These are phyloP conservation scores for Aureococcus anophagefferens DNA, from an alignment of 108 stramenopile species.

Conservation along the genomic window DNA sequence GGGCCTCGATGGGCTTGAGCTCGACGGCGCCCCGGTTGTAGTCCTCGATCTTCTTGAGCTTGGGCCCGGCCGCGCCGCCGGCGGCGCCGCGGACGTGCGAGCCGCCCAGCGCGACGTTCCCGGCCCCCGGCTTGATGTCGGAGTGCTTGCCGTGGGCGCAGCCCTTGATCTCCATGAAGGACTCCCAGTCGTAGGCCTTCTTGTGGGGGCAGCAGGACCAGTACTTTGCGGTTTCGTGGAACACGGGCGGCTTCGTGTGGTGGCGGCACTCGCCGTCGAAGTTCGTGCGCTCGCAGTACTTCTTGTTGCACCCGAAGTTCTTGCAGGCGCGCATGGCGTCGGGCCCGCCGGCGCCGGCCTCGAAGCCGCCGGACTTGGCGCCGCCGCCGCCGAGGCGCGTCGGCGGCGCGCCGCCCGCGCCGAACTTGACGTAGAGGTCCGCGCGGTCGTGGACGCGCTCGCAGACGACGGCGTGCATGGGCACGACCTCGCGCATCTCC, in stretches of 20 bases:
- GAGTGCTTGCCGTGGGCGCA: constrained; percentile 63
- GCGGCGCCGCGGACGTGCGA: constrained; percentile 60
- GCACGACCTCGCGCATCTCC: not conserved
- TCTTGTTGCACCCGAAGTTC: constrained; percentile 66
- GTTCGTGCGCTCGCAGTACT: constrained; percentile 4
- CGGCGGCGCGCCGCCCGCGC: not conserved
- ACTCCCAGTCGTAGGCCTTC: constrained; percentile 74
- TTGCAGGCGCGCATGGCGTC: not conserved
- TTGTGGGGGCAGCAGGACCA: constrained; percentile 88
- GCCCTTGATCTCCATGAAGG: constrained; percentile 65
- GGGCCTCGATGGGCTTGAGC: not conserved
- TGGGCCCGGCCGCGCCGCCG: constrained; percentile 25
- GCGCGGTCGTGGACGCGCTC: not conserved
- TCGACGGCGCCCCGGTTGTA: constrained; percentile 59
- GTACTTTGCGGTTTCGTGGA: constrained; percentile 95
- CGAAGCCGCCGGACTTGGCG: constrained; percentile 3
- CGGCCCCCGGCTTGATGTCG: constrained; percentile 37
- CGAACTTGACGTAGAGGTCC: constrained; percentile 14
- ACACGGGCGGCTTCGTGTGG: constrained; percentile 82
- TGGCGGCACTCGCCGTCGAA: constrained; percentile 58
- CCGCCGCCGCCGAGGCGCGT: no score
- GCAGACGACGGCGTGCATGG: constrained; percentile 3
- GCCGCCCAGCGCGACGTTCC: constrained; percentile 53
- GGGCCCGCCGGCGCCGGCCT: not conserved
- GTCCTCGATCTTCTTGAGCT: constrained; percentile 69